These are phyloP conservation scores for Kandelia obovata DNA, from an alignment of 345 rosid genomes.

Conservation along the genomic window DNA sequence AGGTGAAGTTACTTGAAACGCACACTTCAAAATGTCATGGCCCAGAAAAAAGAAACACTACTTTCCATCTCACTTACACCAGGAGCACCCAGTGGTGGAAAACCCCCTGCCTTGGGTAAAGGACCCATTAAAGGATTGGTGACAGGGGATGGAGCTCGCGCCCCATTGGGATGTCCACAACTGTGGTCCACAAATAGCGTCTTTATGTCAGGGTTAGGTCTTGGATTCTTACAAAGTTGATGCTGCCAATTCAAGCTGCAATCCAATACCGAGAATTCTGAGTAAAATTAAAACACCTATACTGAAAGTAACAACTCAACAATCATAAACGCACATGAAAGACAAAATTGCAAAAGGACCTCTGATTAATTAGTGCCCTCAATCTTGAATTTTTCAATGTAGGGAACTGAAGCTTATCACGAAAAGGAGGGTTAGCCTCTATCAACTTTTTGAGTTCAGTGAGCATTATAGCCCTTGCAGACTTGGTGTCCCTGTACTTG, in stretches of 20 bases:
- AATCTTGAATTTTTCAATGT: slow-evolving; percentile 64
- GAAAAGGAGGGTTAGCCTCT: slow-evolving; percentile 74
- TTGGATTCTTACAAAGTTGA: slow-evolving; percentile 90
- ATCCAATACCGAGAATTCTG: neutral
- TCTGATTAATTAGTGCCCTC: slow-evolving; percentile 82
- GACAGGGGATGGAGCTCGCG: slow-evolving; percentile 64
- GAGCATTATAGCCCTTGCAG: slow-evolving; percentile 69
- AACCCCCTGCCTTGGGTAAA: slow-evolving; percentile 63
- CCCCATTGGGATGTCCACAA: slow-evolving; percentile 48
- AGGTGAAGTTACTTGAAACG: slow-evolving; percentile 19
- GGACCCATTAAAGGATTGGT: slow-evolving; percentile 62
- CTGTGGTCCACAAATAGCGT: slow-evolving; percentile 75
- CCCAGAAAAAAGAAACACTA: neutral
- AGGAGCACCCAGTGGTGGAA: slow-evolving; percentile 69
- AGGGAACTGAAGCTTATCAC: slow-evolving; percentile 69
- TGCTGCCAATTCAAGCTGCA: slow-evolving; percentile 95
- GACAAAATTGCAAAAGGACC: slow-evolving; percentile 33
- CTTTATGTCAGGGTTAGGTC: slow-evolving; percentile 87
- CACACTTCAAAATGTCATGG: slow-evolving; percentile 3
- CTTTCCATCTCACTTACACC: slow-evolving; percentile 44
- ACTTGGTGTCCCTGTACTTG: slow-evolving; percentile 72
- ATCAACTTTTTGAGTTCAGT: slow-evolving; percentile 67
- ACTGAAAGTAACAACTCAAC: neutral
- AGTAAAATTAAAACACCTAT: neutral
- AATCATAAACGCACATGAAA: neutral